Conservation (phyloP, 768 basidiomycete species). For the Lyophyllum decastes region DNA sequence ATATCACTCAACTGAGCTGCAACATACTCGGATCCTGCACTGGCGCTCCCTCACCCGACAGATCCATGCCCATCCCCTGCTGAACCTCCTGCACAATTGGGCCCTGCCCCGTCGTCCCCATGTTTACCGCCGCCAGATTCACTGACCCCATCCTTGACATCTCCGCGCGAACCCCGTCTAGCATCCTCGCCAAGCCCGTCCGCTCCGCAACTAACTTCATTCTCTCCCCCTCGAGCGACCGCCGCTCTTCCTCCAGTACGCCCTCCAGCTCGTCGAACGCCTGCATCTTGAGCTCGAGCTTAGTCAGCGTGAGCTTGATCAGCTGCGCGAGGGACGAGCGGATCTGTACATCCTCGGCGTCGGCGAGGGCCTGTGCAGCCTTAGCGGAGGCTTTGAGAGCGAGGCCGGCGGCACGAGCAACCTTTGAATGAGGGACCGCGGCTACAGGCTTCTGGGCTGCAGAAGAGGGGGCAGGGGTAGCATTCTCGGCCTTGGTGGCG, state of each 20-base stretch:
- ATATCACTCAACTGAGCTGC: conserved; percentile 38
- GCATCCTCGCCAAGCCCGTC: conserved; percentile 64
- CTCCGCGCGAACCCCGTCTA: conserved; percentile 69
- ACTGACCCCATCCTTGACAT: conserved; percentile 53
- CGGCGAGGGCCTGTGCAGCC: conserved; percentile 78
- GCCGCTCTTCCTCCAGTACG: conserved; percentile 87
- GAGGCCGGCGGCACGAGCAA: conserved; percentile 79
- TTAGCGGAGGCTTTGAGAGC: conserved; percentile 90
- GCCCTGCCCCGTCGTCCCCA: conserved; percentile 66
- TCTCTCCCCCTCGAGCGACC: conserved; percentile 79
- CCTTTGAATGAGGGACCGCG: conserved; percentile 68
- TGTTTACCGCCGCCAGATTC: conserved; percentile 32
- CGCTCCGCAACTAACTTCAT: conserved; percentile 82
- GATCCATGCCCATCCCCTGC: conserved; percentile 29
- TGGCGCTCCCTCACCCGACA: conserved; percentile 59
- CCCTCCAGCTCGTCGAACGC: conserved; percentile 96
- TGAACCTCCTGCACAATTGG: conserved; percentile 55
- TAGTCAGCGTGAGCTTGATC: conserved; percentile 81
- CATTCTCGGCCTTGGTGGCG: conserved; percentile 23
- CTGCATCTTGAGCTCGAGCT: conserved; percentile 92
- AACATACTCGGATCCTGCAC: conserved; percentile 55
- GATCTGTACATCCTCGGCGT: conserved; percentile 82
- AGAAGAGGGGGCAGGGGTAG: conserved; percentile 34
- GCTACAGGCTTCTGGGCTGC: conserved; percentile 35
- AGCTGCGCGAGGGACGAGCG: conserved; percentile 76